These are phyloP conservation scores for Tubosaeta sp. DNA, from an alignment of 768 basidiomycete species.

Conservation along the genomic window DNA sequence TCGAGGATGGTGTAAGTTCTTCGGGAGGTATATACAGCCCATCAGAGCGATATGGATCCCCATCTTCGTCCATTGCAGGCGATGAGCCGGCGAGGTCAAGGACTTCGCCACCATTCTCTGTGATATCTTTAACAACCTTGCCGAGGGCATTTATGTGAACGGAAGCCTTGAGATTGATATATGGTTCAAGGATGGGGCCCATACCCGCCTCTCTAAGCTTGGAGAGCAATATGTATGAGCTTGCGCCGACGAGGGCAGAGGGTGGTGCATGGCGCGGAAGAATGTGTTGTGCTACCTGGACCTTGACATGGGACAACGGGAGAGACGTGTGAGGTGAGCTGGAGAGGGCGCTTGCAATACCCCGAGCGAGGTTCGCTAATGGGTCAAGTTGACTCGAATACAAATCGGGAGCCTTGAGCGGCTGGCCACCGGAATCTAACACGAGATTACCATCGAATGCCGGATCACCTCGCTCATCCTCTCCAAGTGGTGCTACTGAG, in stretches of 20 bases:
- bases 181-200: conserved; percentile 79
- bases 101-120: conserved; percentile 78
- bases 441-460: conserved; percentile 79
- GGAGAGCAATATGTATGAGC: conserved; percentile 59
- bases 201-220: conserved; percentile 58
- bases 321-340: conserved; percentile 77
- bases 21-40: conserved; percentile 73
- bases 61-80: conserved; percentile 36
- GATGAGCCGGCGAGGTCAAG: conserved; percentile 50
- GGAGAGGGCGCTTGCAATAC: conserved; percentile 66
- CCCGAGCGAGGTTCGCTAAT: conserved; percentile 55
- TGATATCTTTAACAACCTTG: conserved; percentile 79
- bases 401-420: conserved; percentile 49
- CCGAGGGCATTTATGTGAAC: conserved; percentile 67
- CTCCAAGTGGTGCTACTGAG: conserved; percentile 48
- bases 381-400: conserved; percentile 42
- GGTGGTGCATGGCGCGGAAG: conserved; percentile 41
- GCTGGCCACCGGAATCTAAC: conserved; percentile 47
- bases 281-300: conserved; percentile 47
- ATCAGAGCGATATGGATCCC: conserved; percentile 48
- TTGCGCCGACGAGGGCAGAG: conserved; percentile 61
- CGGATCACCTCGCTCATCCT: conserved; percentile 58
- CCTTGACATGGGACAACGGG: conserved; percentile 58
- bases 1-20: conserved; percentile 69
- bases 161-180: conserved; percentile 61